Conservation (phyloP, 106 monocot genomes). For the Hemerocallis citrina region DNA sequence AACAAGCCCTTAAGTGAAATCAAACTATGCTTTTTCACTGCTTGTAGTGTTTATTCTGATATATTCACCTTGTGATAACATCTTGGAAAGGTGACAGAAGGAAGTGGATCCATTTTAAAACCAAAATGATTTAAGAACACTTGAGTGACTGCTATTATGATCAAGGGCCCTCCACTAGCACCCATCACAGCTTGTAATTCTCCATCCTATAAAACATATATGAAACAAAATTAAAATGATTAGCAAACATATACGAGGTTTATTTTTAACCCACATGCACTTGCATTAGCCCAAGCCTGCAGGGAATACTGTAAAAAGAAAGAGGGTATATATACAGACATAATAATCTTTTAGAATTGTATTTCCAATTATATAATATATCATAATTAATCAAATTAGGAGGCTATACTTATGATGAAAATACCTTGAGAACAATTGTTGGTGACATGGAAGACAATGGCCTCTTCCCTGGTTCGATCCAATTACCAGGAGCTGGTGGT, state of each 20-base stretch:
- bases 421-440: conserved; percentile 81
- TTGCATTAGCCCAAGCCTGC: too few species aligned
- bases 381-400: too few species aligned
- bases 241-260: background rate
- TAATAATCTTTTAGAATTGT: too few species aligned
- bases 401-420: too few species aligned
- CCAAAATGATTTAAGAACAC: conserved; percentile 81
- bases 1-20: too few species aligned
- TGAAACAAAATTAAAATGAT: background rate
- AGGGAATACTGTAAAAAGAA: too few species aligned
- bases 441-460: conserved; percentile 94
- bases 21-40: too few species aligned
- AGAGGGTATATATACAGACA: too few species aligned
- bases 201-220: conserved; percentile 50
- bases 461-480: conserved; percentile 64
- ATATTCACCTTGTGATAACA: conserved; percentile 67
- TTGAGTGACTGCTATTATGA: conserved; percentile 58
- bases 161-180: conserved; percentile 78
- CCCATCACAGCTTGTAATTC: conserved; percentile 61
- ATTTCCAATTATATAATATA: too few species aligned
- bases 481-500: conserved; percentile 83
- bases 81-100: conserved; percentile 65
- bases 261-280: background rate
- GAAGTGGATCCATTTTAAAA: conserved; percentile 65
- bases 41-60: too few species aligned